Base-by-base conservation (phyloP, 345 rosid species). In the Triadica sebifera region DNA sequence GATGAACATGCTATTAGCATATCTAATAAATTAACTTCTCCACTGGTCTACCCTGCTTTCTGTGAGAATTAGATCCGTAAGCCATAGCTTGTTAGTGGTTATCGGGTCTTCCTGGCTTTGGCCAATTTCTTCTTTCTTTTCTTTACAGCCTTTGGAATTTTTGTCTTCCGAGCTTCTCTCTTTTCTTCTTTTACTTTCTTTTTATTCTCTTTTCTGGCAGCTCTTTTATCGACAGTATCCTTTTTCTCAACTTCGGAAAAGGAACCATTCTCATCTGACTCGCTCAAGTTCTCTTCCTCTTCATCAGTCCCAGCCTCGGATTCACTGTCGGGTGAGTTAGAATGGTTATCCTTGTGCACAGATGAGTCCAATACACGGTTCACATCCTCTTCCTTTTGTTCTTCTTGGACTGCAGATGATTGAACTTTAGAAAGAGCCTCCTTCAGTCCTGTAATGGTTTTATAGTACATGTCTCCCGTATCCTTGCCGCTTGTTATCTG, bases 171-270 rank as follows among this genome's bases (percentile, higher is more conserved):
- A 59, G 94, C 80, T 57, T 95, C 99, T 78, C 97, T 86, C 82
- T 89, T 93, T 80, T 93, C 99, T 77, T 95, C 99, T 80, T 88
- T 95, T 2, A 95, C 98, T 81, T 90, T 95, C 97, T 89, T 95
- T 76, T 95, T 95, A 67, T 95, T 80, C 87, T 91, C 98, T 85
- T 95, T 95, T 81, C 98, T 89, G 0, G 97, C 97, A 11, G 96
- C 88, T 81, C 78, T 91, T 87, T 84, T 90, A 73, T 90, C 94
- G 15, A 41, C 75, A 22, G 85, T 80, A 69, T 73, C 79, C 74
- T 71, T 67, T 20, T 20, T 65, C 75, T 69, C 84, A 4, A 29
- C 61, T 67, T 77, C 82, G 5, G 72, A 74, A 4, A 71, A 69
- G 1, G 73, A 74, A 66, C 47, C 78, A 25, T 49, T 63, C 38